Evolutionary conservation across 179 eudicot species (phyloP).

Genomic region (Heliamphora pulchella): DNA sequence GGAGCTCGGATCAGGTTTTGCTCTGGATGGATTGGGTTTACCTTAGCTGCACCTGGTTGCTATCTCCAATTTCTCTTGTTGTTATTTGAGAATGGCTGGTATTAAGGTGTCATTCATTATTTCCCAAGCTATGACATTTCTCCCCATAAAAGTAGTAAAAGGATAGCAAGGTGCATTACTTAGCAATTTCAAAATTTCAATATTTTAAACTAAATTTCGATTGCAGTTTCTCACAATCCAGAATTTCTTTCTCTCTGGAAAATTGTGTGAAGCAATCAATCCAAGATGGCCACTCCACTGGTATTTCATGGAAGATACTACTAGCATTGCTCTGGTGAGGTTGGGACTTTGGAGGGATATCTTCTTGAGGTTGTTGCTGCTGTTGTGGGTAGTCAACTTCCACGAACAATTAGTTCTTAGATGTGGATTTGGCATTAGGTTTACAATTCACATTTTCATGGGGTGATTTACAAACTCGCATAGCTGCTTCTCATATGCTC

Average conservation of each 20-base stretch:
- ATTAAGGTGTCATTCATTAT: too few species aligned
- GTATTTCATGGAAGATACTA: too few species aligned
- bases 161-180: too few species aligned
- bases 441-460: neutral
- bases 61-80: neutral
- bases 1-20: neutral
- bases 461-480: neutral
- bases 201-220: neutral
- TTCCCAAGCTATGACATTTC: too few species aligned
- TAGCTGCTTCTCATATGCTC: neutral
- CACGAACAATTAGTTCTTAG: neutral
- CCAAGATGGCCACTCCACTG: too few species aligned
- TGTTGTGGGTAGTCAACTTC: neutral
- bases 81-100: neutral
- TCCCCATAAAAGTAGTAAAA: too few species aligned
- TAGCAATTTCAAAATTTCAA: neutral
- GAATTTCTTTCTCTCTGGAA: neutral
- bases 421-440: neutral
- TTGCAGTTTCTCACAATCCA: neutral
- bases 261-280: neutral
- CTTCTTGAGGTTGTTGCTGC: neutral
- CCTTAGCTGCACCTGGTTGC: neutral
- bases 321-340: neutral
- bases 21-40: neutral
- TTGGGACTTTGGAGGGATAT: neutral